A percentile compares a stretch with the other conserved stretches of the same genome.
These are phyloP conservation scores for Vaccinium vitisidaea DNA, from an alignment of 148 eudicot genomes.

Conservation along the genomic window DNA sequence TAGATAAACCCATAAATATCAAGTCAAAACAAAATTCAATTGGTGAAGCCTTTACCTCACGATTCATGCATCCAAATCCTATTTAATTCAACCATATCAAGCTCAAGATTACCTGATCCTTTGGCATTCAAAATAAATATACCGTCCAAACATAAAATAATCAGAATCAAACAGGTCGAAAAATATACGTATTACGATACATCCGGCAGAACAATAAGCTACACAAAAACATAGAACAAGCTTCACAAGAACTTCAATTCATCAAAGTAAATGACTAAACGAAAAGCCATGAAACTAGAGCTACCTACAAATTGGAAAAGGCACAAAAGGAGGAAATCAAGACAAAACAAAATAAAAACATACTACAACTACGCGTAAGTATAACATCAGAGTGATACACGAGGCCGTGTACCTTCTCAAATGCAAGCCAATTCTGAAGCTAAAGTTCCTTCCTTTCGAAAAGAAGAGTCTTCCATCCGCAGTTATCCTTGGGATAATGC, in stretches of 20 bases:
- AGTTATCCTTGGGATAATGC: not conserved
- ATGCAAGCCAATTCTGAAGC: not conserved
- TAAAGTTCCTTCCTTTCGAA: conserved; percentile 1
- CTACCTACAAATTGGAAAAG: conserved; percentile 3
- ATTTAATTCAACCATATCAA: not conserved
- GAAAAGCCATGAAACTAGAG: conserved; percentile 6
- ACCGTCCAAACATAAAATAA: not conserved
- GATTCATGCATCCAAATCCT: not conserved
- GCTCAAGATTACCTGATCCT: conserved; percentile 4
- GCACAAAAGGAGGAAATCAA: not conserved
- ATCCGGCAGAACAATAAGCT: not conserved
- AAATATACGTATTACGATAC: not conserved
- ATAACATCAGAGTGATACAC: not conserved
- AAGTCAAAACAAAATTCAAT: not conserved
- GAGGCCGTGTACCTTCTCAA: conserved; percentile 16
- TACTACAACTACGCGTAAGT: not conserved
- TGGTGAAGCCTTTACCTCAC: not conserved
- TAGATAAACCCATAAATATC: not conserved
- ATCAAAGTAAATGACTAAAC: not conserved
- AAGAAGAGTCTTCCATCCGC: not conserved
- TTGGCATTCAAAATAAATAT: not conserved
- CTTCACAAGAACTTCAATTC: not conserved
- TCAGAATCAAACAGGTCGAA: not conserved
- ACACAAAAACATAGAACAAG: not conserved
- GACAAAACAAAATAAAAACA: not conserved